These are phyloP conservation scores for Eimeria sp. DNA, from an alignment of 169 alveolate species.

Conservation along the genomic window DNA sequence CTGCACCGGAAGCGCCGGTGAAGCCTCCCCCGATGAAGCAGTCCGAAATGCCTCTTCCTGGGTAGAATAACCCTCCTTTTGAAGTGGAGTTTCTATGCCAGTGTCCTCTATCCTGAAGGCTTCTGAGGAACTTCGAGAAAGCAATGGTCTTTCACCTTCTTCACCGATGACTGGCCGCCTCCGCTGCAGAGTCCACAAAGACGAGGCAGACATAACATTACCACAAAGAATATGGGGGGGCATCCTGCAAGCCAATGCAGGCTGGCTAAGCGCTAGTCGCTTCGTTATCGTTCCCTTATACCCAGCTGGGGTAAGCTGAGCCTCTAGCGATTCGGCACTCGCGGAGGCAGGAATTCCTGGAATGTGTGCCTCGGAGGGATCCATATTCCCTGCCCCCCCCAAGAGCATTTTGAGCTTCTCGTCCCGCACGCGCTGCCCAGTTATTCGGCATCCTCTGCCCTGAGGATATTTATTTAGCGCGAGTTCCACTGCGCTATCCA, in stretches of 20 bases:
- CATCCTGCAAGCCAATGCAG: constrained; percentile 65
- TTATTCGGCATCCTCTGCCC: not conserved
- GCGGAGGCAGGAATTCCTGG: not conserved
- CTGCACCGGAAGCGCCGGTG: not conserved
- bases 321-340: not conserved
- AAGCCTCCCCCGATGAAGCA: not conserved
- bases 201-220: constrained; percentile 59
- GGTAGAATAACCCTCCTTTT: not conserved
- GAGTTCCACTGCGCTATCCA: constrained; percentile 29
- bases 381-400: constrained; percentile 15
- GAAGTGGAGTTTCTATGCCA: not conserved
- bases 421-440: not conserved
- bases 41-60: not conserved
- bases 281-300: not conserved
- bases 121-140: constrained; percentile 6
- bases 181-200: constrained; percentile 77
- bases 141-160: constrained; percentile 7
- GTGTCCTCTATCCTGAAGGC: not conserved
- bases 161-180: constrained; percentile 32
- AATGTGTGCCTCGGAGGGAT: not conserved
- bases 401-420: constrained; percentile 39
- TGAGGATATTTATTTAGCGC: constrained; percentile 20
- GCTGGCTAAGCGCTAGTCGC: constrained; percentile 59
- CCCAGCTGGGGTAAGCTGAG: not conserved
- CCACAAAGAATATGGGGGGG: constrained; percentile 58